Conservation (phyloP, 345 rosid genomes). For the Euphorbia peplus region DNA sequence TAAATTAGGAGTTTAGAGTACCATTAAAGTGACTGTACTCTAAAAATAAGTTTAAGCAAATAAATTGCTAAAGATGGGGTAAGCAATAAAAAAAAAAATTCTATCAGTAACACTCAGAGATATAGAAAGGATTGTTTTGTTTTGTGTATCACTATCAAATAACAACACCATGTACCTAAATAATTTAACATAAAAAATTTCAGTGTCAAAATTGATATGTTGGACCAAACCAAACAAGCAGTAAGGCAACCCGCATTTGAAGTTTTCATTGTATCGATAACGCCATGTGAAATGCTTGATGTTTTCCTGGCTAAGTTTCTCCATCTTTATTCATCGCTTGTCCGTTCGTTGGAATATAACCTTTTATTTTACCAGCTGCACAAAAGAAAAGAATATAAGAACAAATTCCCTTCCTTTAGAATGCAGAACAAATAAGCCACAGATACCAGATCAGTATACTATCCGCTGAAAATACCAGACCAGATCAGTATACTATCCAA, state of each 20-base stretch:
- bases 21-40: too few relatives aligned
- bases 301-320: neutral
- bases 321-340: neutral
- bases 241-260: neutral
- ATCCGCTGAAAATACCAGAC: neutral
- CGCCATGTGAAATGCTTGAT: neutral
- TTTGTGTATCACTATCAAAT: neutral
- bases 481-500: neutral
- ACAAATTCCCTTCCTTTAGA: neutral
- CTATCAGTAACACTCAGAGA: too few relatives aligned
- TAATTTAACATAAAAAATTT: neutral
- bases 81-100: too few relatives aligned
- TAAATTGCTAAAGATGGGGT: too few relatives aligned
- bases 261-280: neutral
- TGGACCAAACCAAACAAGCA: neutral
- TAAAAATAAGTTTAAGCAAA: too few relatives aligned
- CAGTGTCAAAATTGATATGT: slow-evolving; percentile 27
- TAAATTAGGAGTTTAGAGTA: too few relatives aligned
- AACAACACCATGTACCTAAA: slow-evolving; percentile 12
- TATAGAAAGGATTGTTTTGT: neutral
- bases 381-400: neutral
- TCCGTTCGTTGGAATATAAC: neutral
- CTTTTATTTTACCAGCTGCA: slow-evolving; percentile 33
- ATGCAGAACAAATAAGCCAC: neutral
- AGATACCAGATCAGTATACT: neutral